phyloP scores from a whole-genome alignment of 441 rosid species.

The Jatropha multifida region DNA sequence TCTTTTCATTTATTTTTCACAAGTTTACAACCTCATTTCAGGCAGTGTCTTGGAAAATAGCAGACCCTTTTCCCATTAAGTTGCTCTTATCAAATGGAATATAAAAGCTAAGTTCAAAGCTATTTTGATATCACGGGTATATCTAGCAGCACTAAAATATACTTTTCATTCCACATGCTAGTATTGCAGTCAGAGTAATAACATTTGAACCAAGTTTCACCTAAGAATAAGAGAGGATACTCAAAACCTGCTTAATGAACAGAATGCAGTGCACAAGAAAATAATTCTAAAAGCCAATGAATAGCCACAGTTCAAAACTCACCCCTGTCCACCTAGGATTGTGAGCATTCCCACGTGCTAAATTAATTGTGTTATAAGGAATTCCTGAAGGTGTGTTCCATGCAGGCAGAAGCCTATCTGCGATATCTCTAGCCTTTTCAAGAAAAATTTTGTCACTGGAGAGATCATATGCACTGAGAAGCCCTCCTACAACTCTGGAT shows the following conservation, averaged over 20 bases:
- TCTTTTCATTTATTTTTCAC: no score
- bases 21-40: neutral
- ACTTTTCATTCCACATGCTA: neutral
- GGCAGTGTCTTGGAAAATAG: neutral
- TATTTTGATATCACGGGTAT: neutral
- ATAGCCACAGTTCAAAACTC: slow-evolving; percentile 30
- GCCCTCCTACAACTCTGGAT: slow-evolving; percentile 97
- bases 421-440: slow-evolving; percentile 91
- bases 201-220: neutral
- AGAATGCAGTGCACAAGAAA: neutral
- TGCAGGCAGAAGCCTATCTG: slow-evolving; percentile 93
- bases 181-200: neutral
- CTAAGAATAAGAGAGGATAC: neutral
- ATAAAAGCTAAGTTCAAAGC: neutral
- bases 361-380: slow-evolving; percentile 81
- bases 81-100: neutral
- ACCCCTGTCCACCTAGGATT: slow-evolving; percentile 96
- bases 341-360: slow-evolving; percentile 80
- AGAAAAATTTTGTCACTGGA: slow-evolving; percentile 86
- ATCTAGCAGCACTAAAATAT: neutral
- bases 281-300: neutral
- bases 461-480: slow-evolving; percentile 96
- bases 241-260: neutral
- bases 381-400: slow-evolving; percentile 85
- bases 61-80: neutral